Percentiles rank a stretch among this genome's conserved stretches.
phyloP scores from a whole-genome alignment of 805 yeast species.

The Candida insectorum region DNA sequence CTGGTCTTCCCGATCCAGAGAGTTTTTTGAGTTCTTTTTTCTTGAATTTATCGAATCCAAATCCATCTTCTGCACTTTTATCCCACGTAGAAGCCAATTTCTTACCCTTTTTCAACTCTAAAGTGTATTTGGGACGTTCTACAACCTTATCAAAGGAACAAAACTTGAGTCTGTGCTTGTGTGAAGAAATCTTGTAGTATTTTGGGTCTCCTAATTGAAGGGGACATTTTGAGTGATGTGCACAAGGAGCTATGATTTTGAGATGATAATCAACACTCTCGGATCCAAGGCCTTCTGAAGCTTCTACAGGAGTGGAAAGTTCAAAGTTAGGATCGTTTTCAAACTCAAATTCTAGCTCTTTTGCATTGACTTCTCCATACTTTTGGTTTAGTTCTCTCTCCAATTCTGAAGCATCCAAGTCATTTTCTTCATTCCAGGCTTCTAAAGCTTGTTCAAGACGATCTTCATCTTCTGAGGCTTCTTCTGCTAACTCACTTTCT shows the following conservation, averaged over 20 bases:
- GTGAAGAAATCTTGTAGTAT: slow-evolving; percentile 53
- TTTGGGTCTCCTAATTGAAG: slow-evolving; percentile 75
- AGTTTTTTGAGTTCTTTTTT: slow-evolving; percentile 30
- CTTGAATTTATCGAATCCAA: slow-evolving; percentile 44
- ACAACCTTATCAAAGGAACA: slow-evolving; percentile 73
- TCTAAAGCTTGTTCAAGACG: too few relatives aligned
- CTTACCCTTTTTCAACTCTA: slow-evolving; percentile 83
- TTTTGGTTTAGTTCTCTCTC: slow-evolving; percentile 32
- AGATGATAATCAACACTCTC: slow-evolving; percentile 48
- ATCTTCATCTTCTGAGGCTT: slow-evolving; percentile 1
- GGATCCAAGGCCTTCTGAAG: slow-evolving; percentile 7
- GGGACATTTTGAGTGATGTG: slow-evolving; percentile 86
- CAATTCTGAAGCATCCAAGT: slow-evolving; percentile 12
- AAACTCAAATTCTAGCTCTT: slow-evolving; percentile 47
- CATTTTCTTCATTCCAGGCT: slow-evolving; percentile 14
- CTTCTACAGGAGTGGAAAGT: slow-evolving; percentile 15
- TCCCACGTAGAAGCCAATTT: slow-evolving; percentile 72
- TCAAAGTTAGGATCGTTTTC: slow-evolving; percentile 34
- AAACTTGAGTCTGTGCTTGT: slow-evolving; percentile 60
- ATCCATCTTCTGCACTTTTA: slow-evolving; percentile 48
- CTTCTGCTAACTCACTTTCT: slow-evolving; percentile 16
- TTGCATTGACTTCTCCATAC: slow-evolving; percentile 40
- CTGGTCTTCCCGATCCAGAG: slow-evolving; percentile 76
- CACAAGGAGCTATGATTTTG: slow-evolving; percentile 80
- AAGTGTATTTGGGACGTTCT: slow-evolving; percentile 71